phyloP scores from a whole-genome alignment of 225 moss, liverwort and hornwort genomes.

The Anthoceros angustus region DNA sequence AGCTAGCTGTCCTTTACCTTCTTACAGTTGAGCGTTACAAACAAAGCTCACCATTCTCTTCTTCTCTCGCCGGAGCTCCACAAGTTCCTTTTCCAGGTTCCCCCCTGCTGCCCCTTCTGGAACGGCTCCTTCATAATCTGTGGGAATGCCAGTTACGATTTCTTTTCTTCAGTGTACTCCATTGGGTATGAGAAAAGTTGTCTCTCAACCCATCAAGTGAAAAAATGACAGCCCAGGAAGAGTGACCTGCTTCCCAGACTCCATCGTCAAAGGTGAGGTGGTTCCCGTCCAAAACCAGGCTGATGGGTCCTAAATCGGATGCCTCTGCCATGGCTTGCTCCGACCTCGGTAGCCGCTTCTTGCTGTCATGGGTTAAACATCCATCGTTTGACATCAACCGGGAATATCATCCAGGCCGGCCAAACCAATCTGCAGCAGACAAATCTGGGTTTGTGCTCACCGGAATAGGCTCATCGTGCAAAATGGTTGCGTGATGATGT shows the following conservation, averaged over 20 bases:
- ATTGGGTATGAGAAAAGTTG: slow-evolving; percentile 4
- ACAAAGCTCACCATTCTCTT: slow-evolving; percentile 43
- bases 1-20: neutral
- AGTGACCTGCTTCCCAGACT: slow-evolving; percentile 69
- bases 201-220: neutral
- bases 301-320: slow-evolving; percentile 76
- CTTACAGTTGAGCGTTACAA: neutral
- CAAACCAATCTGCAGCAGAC: too few species aligned
- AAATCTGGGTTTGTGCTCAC: neutral
- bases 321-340: slow-evolving; percentile 97
- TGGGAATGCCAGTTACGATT: neutral
- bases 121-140: slow-evolving; percentile 65
- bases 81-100: slow-evolving; percentile 51
- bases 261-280: slow-evolving; percentile 74
- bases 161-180: neutral
- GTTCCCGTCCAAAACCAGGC: slow-evolving; percentile 45
- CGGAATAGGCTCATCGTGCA: neutral
- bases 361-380: slow-evolving; percentile 22
- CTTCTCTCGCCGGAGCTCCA: slow-evolving; percentile 57
- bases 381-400: neutral
- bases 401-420: too few species aligned
- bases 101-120: slow-evolving; percentile 37
- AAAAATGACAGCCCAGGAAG: neutral
- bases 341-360: slow-evolving; percentile 76
- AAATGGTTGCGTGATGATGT: slow-evolving; percentile 1